Evolutionary conservation across 441 rosid species (phyloP).

Genomic region (Euphorbia corollata): DNA sequence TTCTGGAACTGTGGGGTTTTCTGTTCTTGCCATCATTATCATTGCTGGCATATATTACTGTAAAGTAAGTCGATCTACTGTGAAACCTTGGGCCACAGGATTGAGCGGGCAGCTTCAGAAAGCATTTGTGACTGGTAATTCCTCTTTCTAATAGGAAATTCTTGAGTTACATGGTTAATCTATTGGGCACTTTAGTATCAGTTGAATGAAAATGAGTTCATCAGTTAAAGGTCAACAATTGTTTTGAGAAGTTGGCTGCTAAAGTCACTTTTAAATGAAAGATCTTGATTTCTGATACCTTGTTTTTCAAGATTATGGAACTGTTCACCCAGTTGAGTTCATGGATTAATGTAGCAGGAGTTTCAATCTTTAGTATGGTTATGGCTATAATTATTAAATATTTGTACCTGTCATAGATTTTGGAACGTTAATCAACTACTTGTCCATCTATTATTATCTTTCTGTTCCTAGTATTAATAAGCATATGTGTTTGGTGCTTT

Average conservation of each 20-base stretch:
- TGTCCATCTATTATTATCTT: background rate
- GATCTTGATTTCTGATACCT: background rate
- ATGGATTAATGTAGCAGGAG: background rate
- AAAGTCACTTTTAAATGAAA: background rate
- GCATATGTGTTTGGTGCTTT: no score
- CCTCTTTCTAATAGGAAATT: constrained; percentile 4
- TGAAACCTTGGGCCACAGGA: constrained; percentile 80
- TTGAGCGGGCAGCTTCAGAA: constrained; percentile 86
- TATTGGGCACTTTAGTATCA: background rate
- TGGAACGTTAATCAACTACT: background rate
- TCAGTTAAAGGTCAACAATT: background rate
- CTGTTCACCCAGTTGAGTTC: background rate
- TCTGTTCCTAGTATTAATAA: background rate
- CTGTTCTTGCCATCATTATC: constrained; percentile 35
- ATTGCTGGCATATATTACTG: constrained; percentile 32
- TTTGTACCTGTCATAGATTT: background rate
- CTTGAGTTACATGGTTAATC: background rate
- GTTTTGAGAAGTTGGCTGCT: background rate
- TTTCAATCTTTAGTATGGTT: background rate
- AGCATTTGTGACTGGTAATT: constrained; percentile 69
- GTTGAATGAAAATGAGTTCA: background rate
- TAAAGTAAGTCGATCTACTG: constrained; percentile 49
- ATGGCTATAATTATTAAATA: no score
- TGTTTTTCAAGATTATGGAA: background rate
- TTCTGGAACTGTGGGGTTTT: constrained; percentile 36